phyloP scores from a whole-genome alignment of 805 yeast genomes.

The Millerozyma acaciae region DNA sequence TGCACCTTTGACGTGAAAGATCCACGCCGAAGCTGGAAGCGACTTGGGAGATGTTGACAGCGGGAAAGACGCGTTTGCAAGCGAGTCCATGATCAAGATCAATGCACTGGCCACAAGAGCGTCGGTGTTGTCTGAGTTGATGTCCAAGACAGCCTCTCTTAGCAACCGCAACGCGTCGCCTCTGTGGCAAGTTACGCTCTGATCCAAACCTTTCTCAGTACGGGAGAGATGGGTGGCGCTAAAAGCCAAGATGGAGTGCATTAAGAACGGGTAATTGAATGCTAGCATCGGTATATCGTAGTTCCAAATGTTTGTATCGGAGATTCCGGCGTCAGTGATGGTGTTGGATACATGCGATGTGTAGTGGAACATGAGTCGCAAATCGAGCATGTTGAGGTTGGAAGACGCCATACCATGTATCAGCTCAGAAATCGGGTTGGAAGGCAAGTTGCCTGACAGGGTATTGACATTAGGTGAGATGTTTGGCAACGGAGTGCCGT shows the following conservation, averaged over 20 bases:
- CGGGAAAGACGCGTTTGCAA: conserved; percentile 82
- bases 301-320: conserved; percentile 82
- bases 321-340: conserved; percentile 85
- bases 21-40: conserved; percentile 92
- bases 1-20: conserved; percentile 94
- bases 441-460: conserved; percentile 6
- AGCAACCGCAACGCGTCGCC: conserved; percentile 80
- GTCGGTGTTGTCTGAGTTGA: conserved; percentile 82
- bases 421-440: conserved; percentile 11
- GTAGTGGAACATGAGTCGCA: conserved; percentile 83
- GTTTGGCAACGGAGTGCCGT: conserved; percentile 10
- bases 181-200: conserved; percentile 79
- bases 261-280: conserved; percentile 79
- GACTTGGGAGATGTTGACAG: conserved; percentile 49
- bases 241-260: conserved; percentile 89
- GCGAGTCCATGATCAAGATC: conserved; percentile 84
- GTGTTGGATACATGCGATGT: conserved; percentile 81
- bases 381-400: conserved; percentile 64
- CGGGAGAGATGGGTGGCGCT: conserved; percentile 88
- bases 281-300: conserved; percentile 86
- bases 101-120: conserved; percentile 91
- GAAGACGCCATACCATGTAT: conserved; percentile 10
- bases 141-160: conserved; percentile 81
- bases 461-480: conserved; percentile 19
- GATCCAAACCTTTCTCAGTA: conserved; percentile 70